These are phyloP conservation scores for Phanerochaete carnosa DNA, from an alignment of 768 basidiomycete genomes.

Conservation along the genomic window DNA sequence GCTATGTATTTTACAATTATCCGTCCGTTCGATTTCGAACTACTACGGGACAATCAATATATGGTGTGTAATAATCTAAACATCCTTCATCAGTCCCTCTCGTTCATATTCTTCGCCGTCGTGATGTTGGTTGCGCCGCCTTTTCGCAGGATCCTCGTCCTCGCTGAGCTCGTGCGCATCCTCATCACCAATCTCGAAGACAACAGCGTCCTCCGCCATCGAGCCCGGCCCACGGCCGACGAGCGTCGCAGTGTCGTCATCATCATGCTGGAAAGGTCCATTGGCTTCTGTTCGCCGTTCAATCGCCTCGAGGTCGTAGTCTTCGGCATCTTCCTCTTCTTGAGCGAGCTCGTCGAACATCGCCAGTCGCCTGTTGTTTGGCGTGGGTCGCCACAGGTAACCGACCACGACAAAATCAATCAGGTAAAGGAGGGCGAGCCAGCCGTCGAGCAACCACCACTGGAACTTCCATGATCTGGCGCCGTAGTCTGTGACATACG, in stretches of 20 bases:
- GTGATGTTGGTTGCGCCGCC: slow-evolving; percentile 38
- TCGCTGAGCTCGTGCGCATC: slow-evolving; percentile 56
- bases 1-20: slow-evolving; percentile 34
- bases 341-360: slow-evolving; percentile 98
- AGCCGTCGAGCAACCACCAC: slow-evolving; percentile 98
- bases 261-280: slow-evolving; percentile 29
- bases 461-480: slow-evolving; percentile 86
- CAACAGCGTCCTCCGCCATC: slow-evolving; percentile 66
- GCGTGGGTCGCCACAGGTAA: slow-evolving; percentile 93
- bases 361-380: slow-evolving; percentile 83
- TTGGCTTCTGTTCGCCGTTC: slow-evolving; percentile 48
- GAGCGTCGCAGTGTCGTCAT: slow-evolving; percentile 70
- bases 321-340: slow-evolving; percentile 90
- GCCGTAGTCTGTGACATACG: slow-evolving; percentile 65
- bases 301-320: slow-evolving; percentile 83
- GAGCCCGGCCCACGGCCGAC: slow-evolving; percentile 53
- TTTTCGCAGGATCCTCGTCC: slow-evolving; percentile 58
- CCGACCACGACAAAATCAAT: slow-evolving; percentile 76
- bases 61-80: slow-evolving; percentile 27
- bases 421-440: slow-evolving; percentile 86
- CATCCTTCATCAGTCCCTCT: slow-evolving; percentile 55
- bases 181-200: slow-evolving; percentile 91
- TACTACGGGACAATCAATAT: slow-evolving; percentile 4
- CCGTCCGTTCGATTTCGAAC: background rate
- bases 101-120: slow-evolving; percentile 54